These are phyloP conservation scores for Saccharomycopsis hybrid DNA, from an alignment of 1,139 yeast genomes.

Conservation along the genomic window DNA sequence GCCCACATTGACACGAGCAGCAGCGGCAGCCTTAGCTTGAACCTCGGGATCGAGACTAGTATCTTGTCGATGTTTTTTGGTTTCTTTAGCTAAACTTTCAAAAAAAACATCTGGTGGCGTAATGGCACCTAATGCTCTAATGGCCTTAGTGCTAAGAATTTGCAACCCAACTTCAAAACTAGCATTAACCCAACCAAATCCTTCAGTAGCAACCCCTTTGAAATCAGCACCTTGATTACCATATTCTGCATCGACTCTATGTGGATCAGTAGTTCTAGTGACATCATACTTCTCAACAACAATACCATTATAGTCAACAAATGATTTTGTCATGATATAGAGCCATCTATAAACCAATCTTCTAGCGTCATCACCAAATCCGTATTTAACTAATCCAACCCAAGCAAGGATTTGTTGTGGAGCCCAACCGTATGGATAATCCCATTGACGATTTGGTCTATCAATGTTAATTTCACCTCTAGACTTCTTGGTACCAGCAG, in stretches of 20 bases:
- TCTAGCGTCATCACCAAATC: constrained; percentile 57
- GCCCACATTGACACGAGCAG: too few relatives aligned
- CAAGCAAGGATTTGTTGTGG: constrained; percentile 96
- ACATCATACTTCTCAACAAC: constrained; percentile 96
- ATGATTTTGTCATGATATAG: constrained; percentile 82
- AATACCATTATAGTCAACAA: constrained; percentile 90
- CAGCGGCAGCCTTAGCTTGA: too few relatives aligned
- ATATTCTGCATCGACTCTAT: constrained; percentile 90
- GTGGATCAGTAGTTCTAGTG: constrained; percentile 76
- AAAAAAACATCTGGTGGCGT: constrained; percentile 79
- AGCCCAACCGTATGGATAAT: constrained; percentile 97
- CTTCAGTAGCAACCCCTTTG: constrained; percentile 93
- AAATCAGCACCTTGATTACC: constrained; percentile 95
- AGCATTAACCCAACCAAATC: constrained; percentile 96
- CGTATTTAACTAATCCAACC: constrained; percentile 77
- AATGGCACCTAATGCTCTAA: constrained; percentile 73
- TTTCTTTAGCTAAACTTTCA: constrained; percentile 12
- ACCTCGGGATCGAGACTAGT: background rate
- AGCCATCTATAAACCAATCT: constrained; percentile 85
- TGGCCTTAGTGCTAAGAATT: constrained; percentile 60
- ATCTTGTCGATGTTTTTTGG: background rate
- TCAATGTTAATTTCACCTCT: constrained; percentile 66
- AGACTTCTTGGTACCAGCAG: constrained; percentile 73
- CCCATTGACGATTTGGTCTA: constrained; percentile 94
- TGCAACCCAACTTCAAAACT: constrained; percentile 72